A percentile compares a stretch with the other conserved stretches of the same genome.
Evolutionary conservation across 345 rosid genomes (phyloP).

Genomic region (Chamaenerion angustifolium): DNA sequence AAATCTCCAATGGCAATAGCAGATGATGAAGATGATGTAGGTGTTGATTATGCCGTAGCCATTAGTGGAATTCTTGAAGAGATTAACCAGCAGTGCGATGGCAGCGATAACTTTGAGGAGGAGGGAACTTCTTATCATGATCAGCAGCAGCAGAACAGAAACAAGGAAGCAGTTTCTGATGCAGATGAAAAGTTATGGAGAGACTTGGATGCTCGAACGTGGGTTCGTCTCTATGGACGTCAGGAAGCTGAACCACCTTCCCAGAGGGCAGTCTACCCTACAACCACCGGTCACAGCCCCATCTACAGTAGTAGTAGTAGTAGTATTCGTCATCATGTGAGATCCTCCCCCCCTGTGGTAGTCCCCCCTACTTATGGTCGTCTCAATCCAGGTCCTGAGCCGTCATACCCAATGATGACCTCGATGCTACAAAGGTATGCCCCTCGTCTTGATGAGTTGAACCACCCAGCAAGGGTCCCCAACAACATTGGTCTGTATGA

Average conservation of each 20-base stretch:
- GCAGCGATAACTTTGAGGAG: too few relatives aligned
- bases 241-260: conserved; percentile 8
- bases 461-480: conserved; percentile 21
- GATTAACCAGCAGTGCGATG: too few relatives aligned
- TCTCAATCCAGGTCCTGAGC: conserved; percentile 9
- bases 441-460: conserved; percentile 45
- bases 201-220: conserved; percentile 14
- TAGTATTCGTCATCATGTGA: too few relatives aligned
- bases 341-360: too few relatives aligned
- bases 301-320: too few relatives aligned
- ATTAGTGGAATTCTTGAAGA: too few relatives aligned
- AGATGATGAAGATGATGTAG: too few relatives aligned
- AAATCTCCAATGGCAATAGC: too few relatives aligned
- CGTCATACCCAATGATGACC: conserved; percentile 20
- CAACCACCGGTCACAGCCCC: conserved; percentile 17
- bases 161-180: conserved; percentile 2
- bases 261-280: conserved; percentile 18
- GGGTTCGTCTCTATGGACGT: conserved; percentile 19
- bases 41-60: too few relatives aligned
- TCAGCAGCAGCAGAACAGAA: too few relatives aligned
- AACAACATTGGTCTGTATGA: conserved; percentile 13
- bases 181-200: conserved; percentile 7
- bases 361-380: conserved; percentile 9
- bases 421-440: conserved; percentile 49
- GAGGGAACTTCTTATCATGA: conserved; percentile 13